Evolutionary conservation across 2,329 filamentous ascomycete genomes (phyloP), one percentile per base, ranked within the genome.

Genomic region (Aspergillus pseudoviridinutans): DNA sequence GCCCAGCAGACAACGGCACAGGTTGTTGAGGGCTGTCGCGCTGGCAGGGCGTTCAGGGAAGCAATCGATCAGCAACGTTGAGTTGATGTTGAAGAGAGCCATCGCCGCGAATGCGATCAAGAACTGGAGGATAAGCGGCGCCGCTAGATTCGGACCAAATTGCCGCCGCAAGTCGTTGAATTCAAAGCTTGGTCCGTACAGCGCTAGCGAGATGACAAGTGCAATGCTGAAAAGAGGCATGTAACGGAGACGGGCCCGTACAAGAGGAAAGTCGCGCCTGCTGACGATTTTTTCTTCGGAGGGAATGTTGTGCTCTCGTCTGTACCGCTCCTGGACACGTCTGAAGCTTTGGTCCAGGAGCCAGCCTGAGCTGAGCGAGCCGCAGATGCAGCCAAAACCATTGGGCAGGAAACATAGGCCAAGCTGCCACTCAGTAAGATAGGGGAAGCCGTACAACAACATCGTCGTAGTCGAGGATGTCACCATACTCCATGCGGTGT

Each of bases 401-500:
- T 77, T 78, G 5, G 75, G 72, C 7, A 79, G 62, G 58, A 78
- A 79, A 7, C 67, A 71, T 1, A 79, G 60, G 3, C 78, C 78
- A 27, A 79, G 63, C 55, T 76, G 60, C 20, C 77, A 55, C 3
- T 73, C 68, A 38, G 69, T 76, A 50, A 81, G 68, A 42, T 28
- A 54, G 4, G 58, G 55, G 8, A 63, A 49, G 6, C 67, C 55
- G 51, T 78, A 80, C 7, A 63, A 66, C 0, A 80, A 66, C 0
- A 72, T 56, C 24, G 68, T 68, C 0, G 76, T 74, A 1, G 78
- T 81, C 12, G 70, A 77, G 1, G 78, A 75, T 2, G 76, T 79
- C 4, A 81, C 73, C 78, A 81, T 81, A 24, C 72, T 78, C 78
- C 78, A 81, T 12, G 79, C 71, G 0, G 78, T 74, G 60, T 80